A percentile compares a stretch with the other conserved stretches of the same genome.
Evolutionary conservation across 2,329 filamentous ascomycete genomes (phyloP).

Genomic region (Trichoderma endophyticum): DNA sequence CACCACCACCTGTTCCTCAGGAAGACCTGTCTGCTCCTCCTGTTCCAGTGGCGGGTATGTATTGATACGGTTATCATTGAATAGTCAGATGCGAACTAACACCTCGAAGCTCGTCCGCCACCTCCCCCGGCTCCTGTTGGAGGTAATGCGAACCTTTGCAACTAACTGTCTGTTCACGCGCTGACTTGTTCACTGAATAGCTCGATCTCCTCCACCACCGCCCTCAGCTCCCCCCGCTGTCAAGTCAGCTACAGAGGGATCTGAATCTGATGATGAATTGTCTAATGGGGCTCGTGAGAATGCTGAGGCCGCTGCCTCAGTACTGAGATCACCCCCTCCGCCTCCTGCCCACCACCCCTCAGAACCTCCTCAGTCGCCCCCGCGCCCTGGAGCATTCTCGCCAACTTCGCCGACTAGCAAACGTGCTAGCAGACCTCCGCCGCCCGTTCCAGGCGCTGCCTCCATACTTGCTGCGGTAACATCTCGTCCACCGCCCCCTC

Average conservation of each 20-base stretch:
- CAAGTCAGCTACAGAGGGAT: slow-evolving; percentile 70
- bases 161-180: slow-evolving; percentile 23
- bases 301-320: slow-evolving; percentile 27
- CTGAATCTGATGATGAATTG: slow-evolving; percentile 85
- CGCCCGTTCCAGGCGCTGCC: slow-evolving; percentile 58
- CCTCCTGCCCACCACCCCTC: slow-evolving; percentile 26
- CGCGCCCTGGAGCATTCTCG: slow-evolving; percentile 39
- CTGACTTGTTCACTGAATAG: slow-evolving; percentile 38
- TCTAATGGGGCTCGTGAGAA: slow-evolving; percentile 52
- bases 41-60: slow-evolving; percentile 61
- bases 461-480: slow-evolving; percentile 48
- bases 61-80: neutral
- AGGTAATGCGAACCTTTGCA: neutral
- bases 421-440: slow-evolving; percentile 55
- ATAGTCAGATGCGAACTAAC: neutral
- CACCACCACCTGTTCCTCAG: slow-evolving; percentile 45
- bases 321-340: slow-evolving; percentile 38
- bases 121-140: slow-evolving; percentile 15
- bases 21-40: slow-evolving; percentile 55
- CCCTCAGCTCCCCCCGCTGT: slow-evolving; percentile 51
- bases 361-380: slow-evolving; percentile 33
- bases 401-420: slow-evolving; percentile 50
- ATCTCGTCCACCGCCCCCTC: slow-evolving; percentile 63
- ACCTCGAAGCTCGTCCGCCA: slow-evolving; percentile 6
- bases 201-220: slow-evolving; percentile 55